phyloP scores from a whole-genome alignment of 2,329 filamentous ascomycete species.

The Stemphylium vesicarium region DNA sequence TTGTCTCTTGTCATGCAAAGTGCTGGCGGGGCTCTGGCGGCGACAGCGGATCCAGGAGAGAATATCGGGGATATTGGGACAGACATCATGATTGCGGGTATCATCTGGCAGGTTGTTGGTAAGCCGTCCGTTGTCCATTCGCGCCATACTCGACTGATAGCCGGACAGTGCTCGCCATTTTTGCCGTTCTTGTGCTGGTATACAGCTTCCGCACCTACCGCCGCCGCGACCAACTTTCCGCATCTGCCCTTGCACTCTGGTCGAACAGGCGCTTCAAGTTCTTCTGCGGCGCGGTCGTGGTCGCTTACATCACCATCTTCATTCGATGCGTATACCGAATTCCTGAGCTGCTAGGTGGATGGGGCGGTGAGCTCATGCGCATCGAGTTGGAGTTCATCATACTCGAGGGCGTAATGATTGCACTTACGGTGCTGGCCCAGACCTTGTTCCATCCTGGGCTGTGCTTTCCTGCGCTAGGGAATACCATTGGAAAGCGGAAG shows the following conservation, averaged over 20 bases:
- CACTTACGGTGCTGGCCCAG: conserved; percentile 50
- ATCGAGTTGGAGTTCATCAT: conserved; percentile 56
- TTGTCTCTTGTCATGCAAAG: conserved; percentile 63
- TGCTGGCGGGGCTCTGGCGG: conserved; percentile 62
- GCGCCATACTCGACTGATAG: conserved; percentile 6
- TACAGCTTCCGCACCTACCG: conserved; percentile 35
- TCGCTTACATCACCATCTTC: conserved; percentile 54
- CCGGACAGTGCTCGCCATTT: conserved; percentile 50
- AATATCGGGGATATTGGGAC: conserved; percentile 53
- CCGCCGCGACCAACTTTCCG: conserved; percentile 20
- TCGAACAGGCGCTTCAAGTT: conserved; percentile 21
- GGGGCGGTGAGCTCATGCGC: conserved; percentile 52
- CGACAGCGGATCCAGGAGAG: conserved; percentile 51
- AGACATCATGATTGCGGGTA: conserved; percentile 63
- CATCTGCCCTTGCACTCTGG: conserved; percentile 18
- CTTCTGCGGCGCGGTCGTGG: conserved; percentile 36
- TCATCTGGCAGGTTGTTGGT: conserved; percentile 62
- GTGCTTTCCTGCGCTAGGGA: conserved; percentile 32
- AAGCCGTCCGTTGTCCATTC: conserved; percentile 32
- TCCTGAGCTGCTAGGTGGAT: conserved; percentile 54
- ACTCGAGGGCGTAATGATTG: conserved; percentile 60
- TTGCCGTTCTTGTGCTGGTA: conserved; percentile 50
- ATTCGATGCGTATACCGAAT: conserved; percentile 56
- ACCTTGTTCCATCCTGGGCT: conserved; percentile 55
- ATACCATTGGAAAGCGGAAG: conserved; percentile 15